phyloP scores from a whole-genome alignment of 495 filamentous ascomycete genomes.

The Lichenothelia convexa region DNA sequence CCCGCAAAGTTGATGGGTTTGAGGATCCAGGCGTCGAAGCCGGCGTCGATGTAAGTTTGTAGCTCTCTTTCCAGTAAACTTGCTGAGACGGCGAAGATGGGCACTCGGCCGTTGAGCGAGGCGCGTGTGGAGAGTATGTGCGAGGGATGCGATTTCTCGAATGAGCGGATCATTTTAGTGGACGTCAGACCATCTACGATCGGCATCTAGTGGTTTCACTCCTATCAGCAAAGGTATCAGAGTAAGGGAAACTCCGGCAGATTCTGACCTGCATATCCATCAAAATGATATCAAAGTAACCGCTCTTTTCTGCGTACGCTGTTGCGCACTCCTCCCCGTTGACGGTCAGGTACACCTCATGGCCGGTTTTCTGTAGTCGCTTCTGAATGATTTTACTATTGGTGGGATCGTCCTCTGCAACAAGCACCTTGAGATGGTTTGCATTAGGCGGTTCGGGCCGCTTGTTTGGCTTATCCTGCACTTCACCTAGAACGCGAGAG shows the following conservation, averaged over 20 bases:
- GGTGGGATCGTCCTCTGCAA: conserved; percentile 87
- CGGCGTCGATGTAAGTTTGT: conserved; percentile 53
- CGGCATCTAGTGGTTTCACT: conserved; percentile 64
- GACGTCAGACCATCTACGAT: conserved; percentile 78
- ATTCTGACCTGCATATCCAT: conserved; percentile 83
- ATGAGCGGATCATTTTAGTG: conserved; percentile 62
- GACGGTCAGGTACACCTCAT: conserved; percentile 50
- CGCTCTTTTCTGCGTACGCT: conserved; percentile 39
- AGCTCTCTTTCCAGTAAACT: conserved; percentile 57
- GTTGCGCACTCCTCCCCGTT: conserved; percentile 80
- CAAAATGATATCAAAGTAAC: conserved; percentile 61
- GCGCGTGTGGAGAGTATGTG: conserved; percentile 30
- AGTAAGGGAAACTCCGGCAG: neutral
- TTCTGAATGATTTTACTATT: conserved; percentile 81
- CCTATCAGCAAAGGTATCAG: neutral
- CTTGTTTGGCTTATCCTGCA: neutral
- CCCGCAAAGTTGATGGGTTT: conserved; percentile 23
- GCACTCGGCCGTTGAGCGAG: conserved; percentile 36
- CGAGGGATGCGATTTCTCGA: conserved; percentile 30
- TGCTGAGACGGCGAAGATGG: conserved; percentile 83
- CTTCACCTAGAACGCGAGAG: conserved; percentile 6
- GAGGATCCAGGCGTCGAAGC: conserved; percentile 79
- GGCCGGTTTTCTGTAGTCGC: conserved; percentile 61
- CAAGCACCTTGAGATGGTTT: conserved; percentile 43
- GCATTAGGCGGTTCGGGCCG: conserved; percentile 5